A percentile compares a stretch with the other conserved stretches of the same genome.
These are phyloP conservation scores for Leishmania lainsoni DNA, from an alignment of 208 protist genomes.

Conservation along the genomic window DNA sequence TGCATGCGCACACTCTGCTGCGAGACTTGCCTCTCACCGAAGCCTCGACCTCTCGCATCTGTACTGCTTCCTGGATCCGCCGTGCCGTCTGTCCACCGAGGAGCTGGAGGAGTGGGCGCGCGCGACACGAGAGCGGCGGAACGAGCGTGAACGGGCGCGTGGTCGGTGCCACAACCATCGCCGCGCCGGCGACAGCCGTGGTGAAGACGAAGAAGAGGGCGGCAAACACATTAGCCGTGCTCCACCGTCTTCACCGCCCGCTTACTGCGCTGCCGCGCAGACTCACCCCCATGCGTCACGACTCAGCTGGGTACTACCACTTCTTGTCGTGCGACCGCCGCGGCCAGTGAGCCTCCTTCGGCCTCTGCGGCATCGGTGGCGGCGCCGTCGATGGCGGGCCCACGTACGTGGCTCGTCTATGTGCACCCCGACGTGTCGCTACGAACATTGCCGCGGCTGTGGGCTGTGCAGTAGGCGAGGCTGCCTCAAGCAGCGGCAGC, in stretches of 20 bases:
- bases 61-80: slow-evolving; percentile 24
- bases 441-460: background rate
- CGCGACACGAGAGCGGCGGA: background rate
- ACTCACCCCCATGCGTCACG: background rate
- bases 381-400: background rate
- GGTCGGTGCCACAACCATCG: background rate
- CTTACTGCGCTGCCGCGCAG: background rate
- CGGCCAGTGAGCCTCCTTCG: background rate
- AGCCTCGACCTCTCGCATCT: slow-evolving; percentile 12
- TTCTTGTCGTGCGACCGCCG: background rate
- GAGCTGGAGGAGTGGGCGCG: slow-evolving; percentile 15
- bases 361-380: background rate
- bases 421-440: slow-evolving; percentile 14
- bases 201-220: background rate
- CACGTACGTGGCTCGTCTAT: slow-evolving; percentile 29
- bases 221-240: background rate
- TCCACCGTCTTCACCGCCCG: background rate
- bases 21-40: background rate
- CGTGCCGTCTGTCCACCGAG: slow-evolving; percentile 11
- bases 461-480: background rate
- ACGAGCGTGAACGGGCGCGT: background rate
- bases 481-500: background rate
- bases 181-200: background rate
- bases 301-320: background rate
- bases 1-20: background rate